Conservation (phyloP, 2,329 filamentous ascomycete genomes). For the Dactylellina haptotyla region DNA sequence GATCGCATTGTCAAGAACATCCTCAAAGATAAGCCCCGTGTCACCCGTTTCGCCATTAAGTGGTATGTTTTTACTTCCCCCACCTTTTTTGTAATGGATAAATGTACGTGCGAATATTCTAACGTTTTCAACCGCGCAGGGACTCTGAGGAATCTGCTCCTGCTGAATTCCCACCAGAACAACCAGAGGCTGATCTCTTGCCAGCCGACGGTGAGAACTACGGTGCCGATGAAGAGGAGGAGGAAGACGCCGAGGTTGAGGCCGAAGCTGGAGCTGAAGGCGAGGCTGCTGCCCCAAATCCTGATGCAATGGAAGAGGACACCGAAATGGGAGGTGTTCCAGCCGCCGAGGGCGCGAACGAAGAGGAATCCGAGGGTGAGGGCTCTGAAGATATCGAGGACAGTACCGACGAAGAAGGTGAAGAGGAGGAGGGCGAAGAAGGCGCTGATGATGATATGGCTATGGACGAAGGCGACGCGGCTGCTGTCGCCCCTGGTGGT, state of each 20-base stretch:
- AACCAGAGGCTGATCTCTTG: slow-evolving; percentile 89
- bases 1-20: slow-evolving; percentile 93
- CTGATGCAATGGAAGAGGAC: slow-evolving; percentile 70
- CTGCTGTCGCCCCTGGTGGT: slow-evolving; percentile 36
- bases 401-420: slow-evolving; percentile 73
- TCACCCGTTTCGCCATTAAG: slow-evolving; percentile 98
- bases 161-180: slow-evolving; percentile 94
- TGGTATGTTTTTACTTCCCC: slow-evolving; percentile 73
- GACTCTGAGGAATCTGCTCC: slow-evolving; percentile 97
- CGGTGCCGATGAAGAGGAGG: slow-evolving; percentile 74
- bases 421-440: slow-evolving; percentile 81
- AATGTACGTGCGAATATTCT: background rate
- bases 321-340: slow-evolving; percentile 77
- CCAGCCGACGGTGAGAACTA: slow-evolving; percentile 87
- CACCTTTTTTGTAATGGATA: background rate
- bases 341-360: slow-evolving; percentile 59
- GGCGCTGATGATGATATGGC: slow-evolving; percentile 79
- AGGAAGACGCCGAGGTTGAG: slow-evolving; percentile 77
- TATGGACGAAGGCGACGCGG: slow-evolving; percentile 64
- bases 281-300: slow-evolving; percentile 58
- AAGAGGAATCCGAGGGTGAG: slow-evolving; percentile 58
- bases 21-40: slow-evolving; percentile 94
- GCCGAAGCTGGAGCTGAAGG: slow-evolving; percentile 65
- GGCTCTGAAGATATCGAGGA: slow-evolving; percentile 69
- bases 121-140: slow-evolving; percentile 67